Evolutionary conservation across 2,329 filamentous ascomycete genomes (phyloP), one percentile per base, ranked within the genome.

Genomic region (Talaromyces atroroseus): DNA sequence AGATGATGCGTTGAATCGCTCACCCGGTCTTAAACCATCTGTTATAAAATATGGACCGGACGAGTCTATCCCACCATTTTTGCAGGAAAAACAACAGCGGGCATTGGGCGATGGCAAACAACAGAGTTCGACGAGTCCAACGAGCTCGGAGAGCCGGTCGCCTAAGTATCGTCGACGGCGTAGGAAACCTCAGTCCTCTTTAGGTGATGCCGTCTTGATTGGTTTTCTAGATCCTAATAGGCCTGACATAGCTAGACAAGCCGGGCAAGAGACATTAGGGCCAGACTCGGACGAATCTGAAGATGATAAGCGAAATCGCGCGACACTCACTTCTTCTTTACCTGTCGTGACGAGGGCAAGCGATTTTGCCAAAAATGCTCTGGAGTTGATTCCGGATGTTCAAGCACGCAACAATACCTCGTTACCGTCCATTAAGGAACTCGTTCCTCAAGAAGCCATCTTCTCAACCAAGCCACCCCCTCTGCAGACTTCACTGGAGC

Each of bases 151-250:
- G 54, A 65, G 65, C 54, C 62, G 64, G 66, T 67, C 70, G 62
- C 67, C 69, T 71, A 72, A 74, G 68, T 49, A 49, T 34, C 65
- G 61, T 64, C 62, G 63, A 59, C 58, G 38, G 38, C 57, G 58
- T 23, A 66, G 62, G 59, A 62, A 61, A 58, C 59, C 64, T 58
- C 66, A 63, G 61, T 61, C 64, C 52, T 68, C 67, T 59, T 81
- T 82, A 67, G 83, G 81, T 64, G 84, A 88, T 79, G 82, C 78
- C 63, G 84, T 89, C 61, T 78, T 92, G 70, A 79, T 92, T 60
- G 73, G 76, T 57, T 77, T 80, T 69, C 79, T 92, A 75, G 82
- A 78, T 66, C 83, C 84, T 65, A 83, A 84, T 66, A 77, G 78
- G 62, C 84, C 82, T 51, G 85, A 90, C 51, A 81, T 90, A 65